A percentile compares a stretch with the other conserved stretches of the same genome.
phyloP scores from a whole-genome alignment of 768 basidiomycete species.

The Mycena chlorophos region DNA sequence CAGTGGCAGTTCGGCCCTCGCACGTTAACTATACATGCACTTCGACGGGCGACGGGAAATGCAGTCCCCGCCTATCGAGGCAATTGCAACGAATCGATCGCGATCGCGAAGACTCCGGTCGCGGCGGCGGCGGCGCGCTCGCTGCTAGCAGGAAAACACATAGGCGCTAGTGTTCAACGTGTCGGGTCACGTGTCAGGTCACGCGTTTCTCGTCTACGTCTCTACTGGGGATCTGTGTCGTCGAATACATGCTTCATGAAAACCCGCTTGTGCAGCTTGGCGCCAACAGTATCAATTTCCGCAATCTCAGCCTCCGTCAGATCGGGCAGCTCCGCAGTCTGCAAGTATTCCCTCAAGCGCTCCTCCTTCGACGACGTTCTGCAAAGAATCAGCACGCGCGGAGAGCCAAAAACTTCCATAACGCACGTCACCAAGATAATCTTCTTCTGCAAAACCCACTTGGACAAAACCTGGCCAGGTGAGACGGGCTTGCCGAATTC shows the following conservation, averaged over 20 bases:
- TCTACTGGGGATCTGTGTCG: no score
- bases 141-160: no score
- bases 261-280: conserved; percentile 43
- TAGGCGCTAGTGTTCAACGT: no score
- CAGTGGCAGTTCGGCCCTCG: conserved; percentile 5
- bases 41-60: not conserved
- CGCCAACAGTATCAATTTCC: conserved; percentile 60
- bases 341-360: conserved; percentile 47
- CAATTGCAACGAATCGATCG: no score
- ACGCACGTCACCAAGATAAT: conserved; percentile 66
- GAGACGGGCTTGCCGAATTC: conserved; percentile 44
- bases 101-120: no score
- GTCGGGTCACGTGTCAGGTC: no score
- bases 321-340: conserved; percentile 45
- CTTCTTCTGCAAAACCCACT: conserved; percentile 67
- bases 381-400: not conserved
- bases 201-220: conserved; percentile 12
- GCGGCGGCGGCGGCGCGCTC: no score
- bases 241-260: conserved; percentile 43
- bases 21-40: not conserved
- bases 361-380: conserved; percentile 51
- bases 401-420: conserved; percentile 9
- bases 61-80: no score
- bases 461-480: conserved; percentile 62
- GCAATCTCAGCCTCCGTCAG: conserved; percentile 58